phyloP scores from a whole-genome alignment of 2,329 filamentous ascomycete species.

The Clonostachys solani region DNA sequence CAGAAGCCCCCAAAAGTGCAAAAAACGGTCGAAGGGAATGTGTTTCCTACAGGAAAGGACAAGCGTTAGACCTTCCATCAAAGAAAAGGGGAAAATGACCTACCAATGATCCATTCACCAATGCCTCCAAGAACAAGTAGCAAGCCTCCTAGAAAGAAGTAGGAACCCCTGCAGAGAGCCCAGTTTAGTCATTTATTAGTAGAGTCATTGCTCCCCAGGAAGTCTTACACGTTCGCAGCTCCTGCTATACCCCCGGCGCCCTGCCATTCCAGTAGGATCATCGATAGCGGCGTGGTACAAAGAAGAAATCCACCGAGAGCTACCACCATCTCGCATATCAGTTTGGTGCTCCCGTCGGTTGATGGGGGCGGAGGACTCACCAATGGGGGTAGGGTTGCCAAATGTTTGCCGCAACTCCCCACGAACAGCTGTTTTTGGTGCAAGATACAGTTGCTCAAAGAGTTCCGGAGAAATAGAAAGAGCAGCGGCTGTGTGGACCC shows the following conservation, averaged over 20 bases:
- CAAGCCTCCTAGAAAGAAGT: constrained; percentile 39
- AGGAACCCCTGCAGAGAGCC: constrained; percentile 17
- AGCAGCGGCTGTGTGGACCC: constrained; percentile 27
- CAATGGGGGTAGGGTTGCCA: constrained; percentile 46
- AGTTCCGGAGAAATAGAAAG: constrained; percentile 43
- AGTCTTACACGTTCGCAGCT: constrained; percentile 20
- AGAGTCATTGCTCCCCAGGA: background rate
- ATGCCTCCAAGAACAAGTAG: constrained; percentile 39
- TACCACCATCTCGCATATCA: constrained; percentile 1
- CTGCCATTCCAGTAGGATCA: constrained; percentile 19
- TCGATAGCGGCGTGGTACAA: constrained; percentile 19
- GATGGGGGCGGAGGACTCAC: constrained; percentile 3
- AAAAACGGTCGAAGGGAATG: constrained; percentile 50
- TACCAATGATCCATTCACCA: constrained; percentile 43
- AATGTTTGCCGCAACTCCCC: constrained; percentile 44
- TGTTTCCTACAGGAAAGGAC: constrained; percentile 34
- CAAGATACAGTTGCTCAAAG: constrained; percentile 50
- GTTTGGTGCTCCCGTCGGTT: background rate
- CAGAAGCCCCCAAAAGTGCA: constrained; percentile 43
- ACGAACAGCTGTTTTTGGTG: constrained; percentile 36
- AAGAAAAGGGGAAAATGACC: background rate
- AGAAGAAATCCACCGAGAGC: constrained; percentile 21
- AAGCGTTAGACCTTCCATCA: background rate
- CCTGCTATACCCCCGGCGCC: constrained; percentile 20
- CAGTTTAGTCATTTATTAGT: background rate